These are phyloP conservation scores for Chaetomium tenue DNA, from an alignment of 495 filamentous ascomycete genomes.

Conservation along the genomic window DNA sequence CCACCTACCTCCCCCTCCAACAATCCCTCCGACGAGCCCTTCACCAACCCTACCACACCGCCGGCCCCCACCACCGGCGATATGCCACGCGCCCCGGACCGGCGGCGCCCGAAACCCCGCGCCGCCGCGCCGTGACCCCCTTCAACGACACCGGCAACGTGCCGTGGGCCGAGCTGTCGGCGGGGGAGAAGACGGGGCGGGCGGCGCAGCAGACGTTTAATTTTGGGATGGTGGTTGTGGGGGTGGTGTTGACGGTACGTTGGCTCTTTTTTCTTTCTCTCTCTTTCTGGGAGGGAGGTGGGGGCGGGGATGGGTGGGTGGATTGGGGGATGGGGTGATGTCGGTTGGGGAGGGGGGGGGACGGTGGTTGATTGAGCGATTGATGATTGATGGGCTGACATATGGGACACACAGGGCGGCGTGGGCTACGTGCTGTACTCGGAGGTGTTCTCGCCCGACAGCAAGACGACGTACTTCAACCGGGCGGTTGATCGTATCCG, in stretches of 20 bases:
- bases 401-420: conserved; percentile 55
- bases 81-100: conserved; percentile 36
- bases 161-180: conserved; percentile 72
- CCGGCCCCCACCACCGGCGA: conserved; percentile 17
- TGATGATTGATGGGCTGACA: background rate
- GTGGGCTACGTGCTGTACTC: conserved; percentile 76
- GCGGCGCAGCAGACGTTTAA: conserved; percentile 91
- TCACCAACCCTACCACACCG: background rate
- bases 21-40: background rate
- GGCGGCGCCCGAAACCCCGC: conserved; percentile 17
- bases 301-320: no score
- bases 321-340: no score
- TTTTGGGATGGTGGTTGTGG: conserved; percentile 71
- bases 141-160: conserved; percentile 79
- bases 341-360: no score
- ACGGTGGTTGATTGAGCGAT: no score
- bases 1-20: no score
- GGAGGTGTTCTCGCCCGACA: conserved; percentile 84
- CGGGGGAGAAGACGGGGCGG: conserved; percentile 74
- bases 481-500: conserved; percentile 77
- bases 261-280: conserved; percentile 12
- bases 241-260: conserved; percentile 68
- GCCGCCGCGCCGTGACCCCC: conserved; percentile 62
- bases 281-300: no score
- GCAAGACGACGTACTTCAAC: conserved; percentile 85